Percentiles rank a stretch among this genome's conserved stretches.
Evolutionary conservation across 2,329 filamentous ascomycete genomes (phyloP).

Genomic region (Cladosporium sp.): DNA sequence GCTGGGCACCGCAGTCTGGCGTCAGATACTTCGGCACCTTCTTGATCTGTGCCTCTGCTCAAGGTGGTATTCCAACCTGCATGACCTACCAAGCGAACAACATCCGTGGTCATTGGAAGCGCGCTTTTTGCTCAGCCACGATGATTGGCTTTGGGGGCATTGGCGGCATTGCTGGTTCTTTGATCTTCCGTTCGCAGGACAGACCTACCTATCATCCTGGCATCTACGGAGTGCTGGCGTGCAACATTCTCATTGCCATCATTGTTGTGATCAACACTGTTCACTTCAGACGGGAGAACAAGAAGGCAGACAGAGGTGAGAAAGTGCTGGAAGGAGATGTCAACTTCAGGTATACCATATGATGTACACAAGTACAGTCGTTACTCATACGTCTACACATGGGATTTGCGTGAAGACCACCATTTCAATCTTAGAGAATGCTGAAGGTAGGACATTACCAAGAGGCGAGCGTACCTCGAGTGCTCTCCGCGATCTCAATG

Average conservation of each 20-base stretch:
- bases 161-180: slow-evolving; percentile 71
- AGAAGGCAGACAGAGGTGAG: slow-evolving; percentile 43
- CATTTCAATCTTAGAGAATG: too few species aligned
- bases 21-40: slow-evolving; percentile 66
- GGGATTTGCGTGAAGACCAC: too few species aligned
- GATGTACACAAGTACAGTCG: too few species aligned
- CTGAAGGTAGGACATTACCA: too few species aligned
- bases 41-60: slow-evolving; percentile 68
- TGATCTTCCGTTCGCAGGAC: slow-evolving; percentile 61
- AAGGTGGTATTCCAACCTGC: slow-evolving; percentile 68
- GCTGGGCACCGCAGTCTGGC: slow-evolving; percentile 19
- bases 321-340: slow-evolving; percentile 2
- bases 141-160: slow-evolving; percentile 72
- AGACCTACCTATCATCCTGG: slow-evolving; percentile 40
- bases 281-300: slow-evolving; percentile 43
- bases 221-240: slow-evolving; percentile 46
- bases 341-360: slow-evolving; percentile 6
- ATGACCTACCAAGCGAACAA: slow-evolving; percentile 83
- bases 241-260: slow-evolving; percentile 36
- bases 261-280: slow-evolving; percentile 39
- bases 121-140: slow-evolving; percentile 70
- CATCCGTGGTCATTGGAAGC: slow-evolving; percentile 81
- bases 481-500: too few species aligned
- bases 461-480: too few species aligned
- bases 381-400: too few species aligned